Conservation (phyloP, 1,284 basidiomycete species). For the Ganoderma multipileum region DNA sequence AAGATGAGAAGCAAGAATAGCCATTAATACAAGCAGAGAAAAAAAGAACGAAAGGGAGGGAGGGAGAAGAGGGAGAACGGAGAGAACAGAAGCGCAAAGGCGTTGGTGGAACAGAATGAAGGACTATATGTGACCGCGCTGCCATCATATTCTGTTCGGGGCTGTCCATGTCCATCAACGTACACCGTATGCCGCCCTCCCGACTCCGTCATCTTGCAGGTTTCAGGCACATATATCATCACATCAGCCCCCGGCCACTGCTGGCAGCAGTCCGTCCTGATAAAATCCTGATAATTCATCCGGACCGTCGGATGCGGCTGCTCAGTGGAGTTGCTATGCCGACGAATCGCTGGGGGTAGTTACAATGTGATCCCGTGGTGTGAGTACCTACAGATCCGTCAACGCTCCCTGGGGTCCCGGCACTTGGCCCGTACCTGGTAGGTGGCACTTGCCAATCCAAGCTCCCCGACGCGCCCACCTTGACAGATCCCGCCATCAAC, state of each 20-base stretch:
- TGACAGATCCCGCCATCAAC: not conserved
- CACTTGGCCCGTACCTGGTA: not conserved
- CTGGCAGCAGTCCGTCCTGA: not conserved
- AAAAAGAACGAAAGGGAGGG: conserved; percentile 29
- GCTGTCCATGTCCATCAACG: conserved; percentile 31
- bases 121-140: conserved; percentile 21
- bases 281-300: conserved; percentile 21
- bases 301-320: not conserved
- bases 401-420: conserved; percentile 22
- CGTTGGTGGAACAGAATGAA: conserved; percentile 6
- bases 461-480: not conserved
- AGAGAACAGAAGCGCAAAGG: conserved; percentile 27
- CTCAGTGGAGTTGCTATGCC: conserved; percentile 20
- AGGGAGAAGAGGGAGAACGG: conserved; percentile 16
- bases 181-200: conserved; percentile 8
- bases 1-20: conserved; percentile 32
- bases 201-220: conserved; percentile 6
- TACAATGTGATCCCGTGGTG: conserved; percentile 21
- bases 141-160: conserved; percentile 30
- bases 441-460: not conserved
- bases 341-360: conserved; percentile 25
- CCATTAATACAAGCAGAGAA: conserved; percentile 34
- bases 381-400: conserved; percentile 4
- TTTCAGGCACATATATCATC: conserved; percentile 21
- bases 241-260: conserved; percentile 23